Evolutionary conservation across 257 asterid genomes (phyloP), one percentile per base, ranked within the genome.

Genomic region (Ballota nigra): DNA sequence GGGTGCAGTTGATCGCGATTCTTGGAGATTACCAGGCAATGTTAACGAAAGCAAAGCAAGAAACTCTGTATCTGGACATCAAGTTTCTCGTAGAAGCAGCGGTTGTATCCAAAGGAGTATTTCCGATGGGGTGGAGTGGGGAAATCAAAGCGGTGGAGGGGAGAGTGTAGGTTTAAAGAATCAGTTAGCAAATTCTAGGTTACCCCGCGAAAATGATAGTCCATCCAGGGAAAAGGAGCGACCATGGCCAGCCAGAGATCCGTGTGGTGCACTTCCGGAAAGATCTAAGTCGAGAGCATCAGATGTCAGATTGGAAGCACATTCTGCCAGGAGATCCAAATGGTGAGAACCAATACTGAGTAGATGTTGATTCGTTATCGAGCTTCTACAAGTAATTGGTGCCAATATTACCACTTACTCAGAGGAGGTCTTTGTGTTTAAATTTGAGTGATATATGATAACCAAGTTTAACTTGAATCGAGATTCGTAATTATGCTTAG

Each of bases 51-150:
- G 10, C 20, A 81, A 80, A 67, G 83, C 78, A 9, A 78, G 91
- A 72, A 84, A 74, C n/a, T n/a, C n/a, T n/a, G n/a, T n/a, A n/a
- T n/a, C n/a, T 0, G 89, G 85, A 22, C 82, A 64, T 71, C 45
- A 38, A 8, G 78, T 74, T 62, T 77, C 92, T 51, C 69, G 87
- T 70, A 81, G n/a, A n/a, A n/a, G n/a, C n/a, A n/a, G n/a, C n/a
- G n/a, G n/a, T n/a, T n/a, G n/a, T n/a, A n/a, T 88, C 20, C 89
- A 79, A 40, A 87, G 97, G 86, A 85, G 91, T 69, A 77, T 64
- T 36, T 88, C 98, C 0, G 96, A 85, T 63, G 88, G 83, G 31
- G 83, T 87, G 36, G 97, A 84, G 57, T 81, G 84, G 82, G 84
- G 22, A 49, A n/a, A n/a, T n/a, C n/a, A n/a, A n/a, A n/a, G n/a